A percentile compares a stretch with the other conserved stretches of the same genome.
Conservation (phyloP, 2,329 filamentous ascomycete species). For the Calonectria leucothoes region DNA sequence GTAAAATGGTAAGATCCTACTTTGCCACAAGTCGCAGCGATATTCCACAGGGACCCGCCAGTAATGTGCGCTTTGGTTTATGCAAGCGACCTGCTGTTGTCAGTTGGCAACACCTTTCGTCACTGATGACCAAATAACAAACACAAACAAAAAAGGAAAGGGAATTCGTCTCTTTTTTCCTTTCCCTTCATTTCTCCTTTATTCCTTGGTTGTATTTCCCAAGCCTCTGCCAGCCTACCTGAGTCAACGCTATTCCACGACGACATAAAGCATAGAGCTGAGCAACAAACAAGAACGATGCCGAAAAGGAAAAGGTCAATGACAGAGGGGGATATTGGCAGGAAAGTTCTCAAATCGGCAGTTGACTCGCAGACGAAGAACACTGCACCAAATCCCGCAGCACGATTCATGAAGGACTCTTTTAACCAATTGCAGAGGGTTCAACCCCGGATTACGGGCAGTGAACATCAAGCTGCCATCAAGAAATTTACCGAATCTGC, state of each 20-base stretch:
- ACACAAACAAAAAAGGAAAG: too few relatives aligned
- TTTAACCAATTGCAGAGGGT: background rate
- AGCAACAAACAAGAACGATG: background rate
- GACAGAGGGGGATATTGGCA: background rate
- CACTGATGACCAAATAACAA: background rate
- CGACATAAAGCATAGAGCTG: background rate
- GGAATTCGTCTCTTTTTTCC: background rate
- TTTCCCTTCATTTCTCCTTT: background rate
- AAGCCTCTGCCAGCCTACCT: background rate
- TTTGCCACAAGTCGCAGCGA: too few relatives aligned
- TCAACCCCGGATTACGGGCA: background rate
- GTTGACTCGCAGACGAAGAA: too few relatives aligned
- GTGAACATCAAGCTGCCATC: background rate
- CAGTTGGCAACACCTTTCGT: background rate
- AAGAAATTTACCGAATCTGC: background rate
- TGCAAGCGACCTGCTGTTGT: background rate
- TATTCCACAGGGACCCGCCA: too few relatives aligned
- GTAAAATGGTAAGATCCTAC: too few relatives aligned
- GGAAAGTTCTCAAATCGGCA: background rate
- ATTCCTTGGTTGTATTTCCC: too few relatives aligned
- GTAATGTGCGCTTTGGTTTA: too few relatives aligned
- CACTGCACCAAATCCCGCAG: background rate
- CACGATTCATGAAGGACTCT: background rate
- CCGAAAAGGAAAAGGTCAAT: background rate
- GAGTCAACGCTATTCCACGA: background rate